phyloP scores from a whole-genome alignment of 2,329 filamentous ascomycete species.

The Graphium sp. region DNA sequence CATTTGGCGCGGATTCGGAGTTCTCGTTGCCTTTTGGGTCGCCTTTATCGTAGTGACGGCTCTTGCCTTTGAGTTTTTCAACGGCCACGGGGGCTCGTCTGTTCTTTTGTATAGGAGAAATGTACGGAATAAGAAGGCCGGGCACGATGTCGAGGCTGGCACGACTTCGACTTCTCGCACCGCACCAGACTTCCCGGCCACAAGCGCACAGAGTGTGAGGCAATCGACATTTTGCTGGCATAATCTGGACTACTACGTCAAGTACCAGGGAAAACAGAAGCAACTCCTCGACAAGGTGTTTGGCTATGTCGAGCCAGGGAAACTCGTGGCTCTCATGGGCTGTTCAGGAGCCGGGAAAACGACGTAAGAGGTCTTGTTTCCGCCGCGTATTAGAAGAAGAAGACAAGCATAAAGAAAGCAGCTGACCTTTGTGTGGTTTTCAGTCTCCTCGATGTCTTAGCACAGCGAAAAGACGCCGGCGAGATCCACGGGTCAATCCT shows the following conservation, averaged over 20 bases:
- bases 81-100: constrained; percentile 40
- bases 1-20: constrained; percentile 63
- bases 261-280: constrained; percentile 39
- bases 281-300: constrained; percentile 45
- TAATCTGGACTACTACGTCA: constrained; percentile 54
- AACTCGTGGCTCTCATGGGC: constrained; percentile 69
- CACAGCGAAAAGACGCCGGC: constrained; percentile 45
- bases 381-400: neutral
- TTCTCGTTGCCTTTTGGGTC: constrained; percentile 58
- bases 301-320: constrained; percentile 63
- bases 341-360: constrained; percentile 72
- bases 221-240: constrained; percentile 55
- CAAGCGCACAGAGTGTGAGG: constrained; percentile 20
- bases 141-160: constrained; percentile 20
- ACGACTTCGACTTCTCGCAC: too few relatives aligned
- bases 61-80: constrained; percentile 50
- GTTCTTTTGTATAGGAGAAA: constrained; percentile 53
- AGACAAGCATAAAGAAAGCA: neutral
- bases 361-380: constrained; percentile 20
- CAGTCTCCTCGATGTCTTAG: constrained; percentile 44
- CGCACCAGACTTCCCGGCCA: constrained; percentile 3
- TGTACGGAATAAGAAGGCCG: constrained; percentile 14
- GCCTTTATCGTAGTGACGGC: constrained; percentile 60
- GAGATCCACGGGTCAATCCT: constrained; percentile 25
- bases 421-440: constrained; percentile 1